Evolutionary conservation across 1,284 basidiomycete species (phyloP).

Genomic region (Singerocomus inundabilis): DNA sequence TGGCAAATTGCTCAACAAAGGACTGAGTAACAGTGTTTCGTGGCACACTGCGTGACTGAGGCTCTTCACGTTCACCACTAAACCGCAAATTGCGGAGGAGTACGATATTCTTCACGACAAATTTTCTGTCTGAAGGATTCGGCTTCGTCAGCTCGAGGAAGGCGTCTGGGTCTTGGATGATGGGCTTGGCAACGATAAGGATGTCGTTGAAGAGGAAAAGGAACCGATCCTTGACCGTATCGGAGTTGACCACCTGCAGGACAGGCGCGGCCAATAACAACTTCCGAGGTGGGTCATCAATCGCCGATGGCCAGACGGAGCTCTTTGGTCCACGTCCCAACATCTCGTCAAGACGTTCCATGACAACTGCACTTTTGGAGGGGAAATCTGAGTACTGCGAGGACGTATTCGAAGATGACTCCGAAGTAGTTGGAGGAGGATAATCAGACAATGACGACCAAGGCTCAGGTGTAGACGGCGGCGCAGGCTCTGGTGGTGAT

Average conservation of each 20-base stretch:
- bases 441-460: slow-evolving; percentile 39
- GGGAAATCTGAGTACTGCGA: slow-evolving; percentile 41
- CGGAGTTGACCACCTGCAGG: slow-evolving; percentile 89
- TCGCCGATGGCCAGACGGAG: slow-evolving; percentile 57
- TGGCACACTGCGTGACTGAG: slow-evolving; percentile 43
- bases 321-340: slow-evolving; percentile 59
- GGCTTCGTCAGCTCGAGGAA: slow-evolving; percentile 59
- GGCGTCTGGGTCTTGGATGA: slow-evolving; percentile 60
- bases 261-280: slow-evolving; percentile 84
- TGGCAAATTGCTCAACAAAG: slow-evolving; percentile 74
- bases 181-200: slow-evolving; percentile 81
- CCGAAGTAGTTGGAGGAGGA: slow-evolving; percentile 43
- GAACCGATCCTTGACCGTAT: slow-evolving; percentile 95
- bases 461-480: slow-evolving; percentile 71
- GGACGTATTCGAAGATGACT: slow-evolving; percentile 48
- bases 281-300: slow-evolving; percentile 87
- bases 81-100: slow-evolving; percentile 72
- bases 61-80: slow-evolving; percentile 61
- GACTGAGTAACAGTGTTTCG: slow-evolving; percentile 61
- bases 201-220: slow-evolving; percentile 95
- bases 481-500: slow-evolving; percentile 56
- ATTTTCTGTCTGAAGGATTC: slow-evolving; percentile 76
- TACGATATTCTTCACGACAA: slow-evolving; percentile 86
- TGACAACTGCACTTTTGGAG: slow-evolving; percentile 43
- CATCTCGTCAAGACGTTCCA: slow-evolving; percentile 70